Evolutionary conservation across 2,329 filamentous ascomycete genomes (phyloP).

Genomic region (Thelonectria olida): DNA sequence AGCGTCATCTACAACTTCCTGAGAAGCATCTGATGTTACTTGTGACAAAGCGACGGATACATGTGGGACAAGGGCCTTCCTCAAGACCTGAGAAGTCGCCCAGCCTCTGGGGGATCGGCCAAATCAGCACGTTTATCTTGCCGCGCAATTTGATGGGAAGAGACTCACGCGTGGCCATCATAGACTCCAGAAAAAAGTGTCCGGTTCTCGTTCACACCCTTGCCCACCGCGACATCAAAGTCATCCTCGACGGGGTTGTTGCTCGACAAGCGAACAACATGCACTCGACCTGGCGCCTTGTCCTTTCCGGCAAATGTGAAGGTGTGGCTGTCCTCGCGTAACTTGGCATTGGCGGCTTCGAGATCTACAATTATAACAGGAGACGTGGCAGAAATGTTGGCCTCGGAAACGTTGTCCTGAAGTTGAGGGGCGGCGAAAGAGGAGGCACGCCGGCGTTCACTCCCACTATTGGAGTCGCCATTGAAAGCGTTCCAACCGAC

Average conservation of each 20-base stretch:
- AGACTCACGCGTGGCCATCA: constrained; percentile 59
- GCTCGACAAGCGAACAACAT: constrained; percentile 46
- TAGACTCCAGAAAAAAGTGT: constrained; percentile 52
- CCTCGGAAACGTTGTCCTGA: constrained; percentile 26
- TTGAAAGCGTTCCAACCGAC: constrained; percentile 9
- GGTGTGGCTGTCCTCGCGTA: constrained; percentile 43
- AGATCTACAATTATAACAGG: constrained; percentile 40
- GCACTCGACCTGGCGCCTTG: constrained; percentile 42
- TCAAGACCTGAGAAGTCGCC: constrained; percentile 52
- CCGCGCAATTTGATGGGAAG: neutral
- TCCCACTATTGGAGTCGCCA: neutral
- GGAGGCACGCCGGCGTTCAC: neutral
- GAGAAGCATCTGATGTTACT: constrained; percentile 46
- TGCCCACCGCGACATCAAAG: constrained; percentile 44
- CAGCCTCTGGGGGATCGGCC: constrained; percentile 48
- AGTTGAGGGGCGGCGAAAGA: constrained; percentile 18
- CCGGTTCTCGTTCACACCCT: constrained; percentile 40
- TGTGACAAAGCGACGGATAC: constrained; percentile 49
- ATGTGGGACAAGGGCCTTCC: constrained; percentile 51
- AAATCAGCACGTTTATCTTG: neutral
- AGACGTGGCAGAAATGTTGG: constrained; percentile 36
- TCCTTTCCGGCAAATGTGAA: constrained; percentile 42
- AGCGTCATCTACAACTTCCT: constrained; percentile 59
- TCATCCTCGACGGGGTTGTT: constrained; percentile 49
- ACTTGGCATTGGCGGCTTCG: constrained; percentile 40